phyloP scores from a whole-genome alignment of 2,329 filamentous ascomycete genomes.

The Pseudocercospora cruenta region DNA sequence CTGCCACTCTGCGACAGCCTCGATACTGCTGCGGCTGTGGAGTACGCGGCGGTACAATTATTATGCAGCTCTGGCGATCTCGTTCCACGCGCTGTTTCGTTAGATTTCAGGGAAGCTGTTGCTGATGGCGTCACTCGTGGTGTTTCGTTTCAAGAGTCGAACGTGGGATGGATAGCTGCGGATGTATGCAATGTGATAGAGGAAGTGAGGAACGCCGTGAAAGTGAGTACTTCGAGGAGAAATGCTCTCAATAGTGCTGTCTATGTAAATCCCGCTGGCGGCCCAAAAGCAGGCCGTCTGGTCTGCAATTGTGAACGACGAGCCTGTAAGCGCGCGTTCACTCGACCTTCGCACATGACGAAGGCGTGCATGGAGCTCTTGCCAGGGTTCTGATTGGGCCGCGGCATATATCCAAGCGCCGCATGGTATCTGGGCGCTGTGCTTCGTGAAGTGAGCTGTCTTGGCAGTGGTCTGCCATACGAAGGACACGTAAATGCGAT shows the following conservation, averaged over 20 bases:
- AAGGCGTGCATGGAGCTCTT: not conserved
- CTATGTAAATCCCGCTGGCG: not conserved
- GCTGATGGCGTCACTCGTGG: not conserved
- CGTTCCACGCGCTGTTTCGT: not conserved
- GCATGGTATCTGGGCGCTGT: not conserved
- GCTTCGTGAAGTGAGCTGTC: not conserved
- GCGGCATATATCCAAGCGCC: not conserved
- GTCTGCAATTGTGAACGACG: not conserved
- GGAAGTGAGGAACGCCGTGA: not conserved
- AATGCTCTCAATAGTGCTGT: not conserved
- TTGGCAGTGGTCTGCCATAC: not conserved
- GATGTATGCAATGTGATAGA: not conserved
- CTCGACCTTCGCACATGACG: not conserved
- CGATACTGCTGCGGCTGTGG: not conserved
- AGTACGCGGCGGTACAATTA: not conserved
- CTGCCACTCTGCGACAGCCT: no score
- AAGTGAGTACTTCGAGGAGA: not conserved
- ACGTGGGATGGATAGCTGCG: not conserved
- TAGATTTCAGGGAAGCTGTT: not conserved
- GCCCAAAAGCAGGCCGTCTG: not conserved
- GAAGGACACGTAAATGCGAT: not conserved
- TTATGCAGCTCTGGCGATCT: conserved; percentile 1
- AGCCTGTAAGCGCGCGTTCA: conserved; percentile 3
- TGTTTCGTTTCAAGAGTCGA: conserved; percentile 3
- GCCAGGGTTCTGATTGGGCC: not conserved